Conservation (phyloP, 371 early-diverging fungal genomes). For the Mortierella sp. region DNA sequence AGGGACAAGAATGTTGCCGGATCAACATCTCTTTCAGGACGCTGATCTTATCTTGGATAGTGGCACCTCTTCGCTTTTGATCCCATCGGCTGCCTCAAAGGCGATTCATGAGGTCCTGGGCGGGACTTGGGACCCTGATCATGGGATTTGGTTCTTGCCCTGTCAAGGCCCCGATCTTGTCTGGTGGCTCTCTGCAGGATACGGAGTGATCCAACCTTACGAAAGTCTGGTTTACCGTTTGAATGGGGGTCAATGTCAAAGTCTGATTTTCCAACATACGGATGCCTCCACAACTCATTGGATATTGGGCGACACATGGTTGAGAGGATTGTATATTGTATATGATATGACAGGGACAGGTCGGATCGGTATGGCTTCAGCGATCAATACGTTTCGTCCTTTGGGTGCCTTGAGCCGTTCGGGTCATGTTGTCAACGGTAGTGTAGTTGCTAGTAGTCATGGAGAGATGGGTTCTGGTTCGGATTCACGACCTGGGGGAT, state of each 20-base stretch:
- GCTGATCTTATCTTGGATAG: conserved; percentile 33
- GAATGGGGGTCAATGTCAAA: conserved; percentile 33
- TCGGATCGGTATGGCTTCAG: conserved; percentile 28
- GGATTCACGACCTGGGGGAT: no score
- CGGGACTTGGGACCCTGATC: conserved; percentile 21
- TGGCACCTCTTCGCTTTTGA: conserved; percentile 29
- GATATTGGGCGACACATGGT: conserved; percentile 39
- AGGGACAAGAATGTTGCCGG: conserved; percentile 5
- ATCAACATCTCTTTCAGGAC: conserved; percentile 11
- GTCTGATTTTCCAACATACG: conserved; percentile 29
- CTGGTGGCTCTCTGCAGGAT: conserved; percentile 32
- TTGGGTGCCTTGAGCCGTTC: no score
- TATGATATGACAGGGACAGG: conserved; percentile 35
- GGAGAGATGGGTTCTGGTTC: no score
- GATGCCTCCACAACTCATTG: conserved; percentile 24
- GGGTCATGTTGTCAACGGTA: no score
- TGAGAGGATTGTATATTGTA: conserved; percentile 34
- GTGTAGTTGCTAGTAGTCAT: no score
- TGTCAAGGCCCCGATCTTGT: conserved; percentile 32
- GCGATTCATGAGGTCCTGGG: conserved; percentile 22
- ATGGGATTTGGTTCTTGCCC: conserved; percentile 31
- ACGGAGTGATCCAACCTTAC: conserved; percentile 29
- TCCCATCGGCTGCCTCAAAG: conserved; percentile 27
- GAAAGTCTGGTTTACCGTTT: conserved; percentile 21
- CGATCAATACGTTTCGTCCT: neutral